These are phyloP conservation scores for Plenodomus biglobosus DNA, from an alignment of 2,329 filamentous ascomycete genomes.

Conservation along the genomic window DNA sequence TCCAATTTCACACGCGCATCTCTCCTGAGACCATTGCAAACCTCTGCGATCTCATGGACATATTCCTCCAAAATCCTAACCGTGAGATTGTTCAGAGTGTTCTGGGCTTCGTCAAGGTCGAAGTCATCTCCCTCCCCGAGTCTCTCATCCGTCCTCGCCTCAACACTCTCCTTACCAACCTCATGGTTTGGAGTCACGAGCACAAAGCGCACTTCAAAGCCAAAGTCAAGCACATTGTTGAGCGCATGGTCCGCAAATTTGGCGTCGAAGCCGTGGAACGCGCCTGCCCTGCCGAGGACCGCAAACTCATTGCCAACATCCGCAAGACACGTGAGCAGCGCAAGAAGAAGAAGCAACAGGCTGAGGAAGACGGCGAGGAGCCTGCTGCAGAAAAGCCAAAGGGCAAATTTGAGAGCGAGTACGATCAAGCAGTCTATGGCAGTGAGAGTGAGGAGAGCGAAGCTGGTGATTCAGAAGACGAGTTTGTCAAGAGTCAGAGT, in stretches of 20 bases:
- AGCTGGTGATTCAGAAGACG: conserved; percentile 37
- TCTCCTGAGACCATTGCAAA: conserved; percentile 72
- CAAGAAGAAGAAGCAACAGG: conserved; percentile 81
- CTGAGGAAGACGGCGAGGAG: conserved; percentile 58
- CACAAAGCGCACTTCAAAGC: conserved; percentile 96
- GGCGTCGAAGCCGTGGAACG: conserved; percentile 78
- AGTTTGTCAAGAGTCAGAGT: conserved; percentile 39
- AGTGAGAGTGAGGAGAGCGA: conserved; percentile 59
- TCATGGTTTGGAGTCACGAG: conserved; percentile 96
- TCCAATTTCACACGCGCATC: conserved; percentile 78
- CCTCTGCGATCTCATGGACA: conserved; percentile 89
- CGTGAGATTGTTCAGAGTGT: conserved; percentile 94
- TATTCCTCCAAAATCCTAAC: conserved; percentile 95
- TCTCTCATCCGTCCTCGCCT: conserved; percentile 79
- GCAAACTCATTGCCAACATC: conserved; percentile 90
- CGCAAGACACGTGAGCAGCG: conserved; percentile 89
- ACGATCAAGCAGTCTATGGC: conserved; percentile 94
- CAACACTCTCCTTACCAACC: conserved; percentile 75
- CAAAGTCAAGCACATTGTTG: conserved; percentile 97
- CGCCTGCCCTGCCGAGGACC: conserved; percentile 80
- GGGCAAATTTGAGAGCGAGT: conserved; percentile 83
- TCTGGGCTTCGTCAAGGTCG: conserved; percentile 95
- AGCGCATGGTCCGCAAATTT: conserved; percentile 90
- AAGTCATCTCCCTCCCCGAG: conserved; percentile 79
- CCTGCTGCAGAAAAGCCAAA: conserved; percentile 46